A percentile compares a stretch with the other conserved stretches of the same genome.
These are phyloP conservation scores for Anastatica hierochuntica DNA, from an alignment of 345 rosid species.

Conservation along the genomic window DNA sequence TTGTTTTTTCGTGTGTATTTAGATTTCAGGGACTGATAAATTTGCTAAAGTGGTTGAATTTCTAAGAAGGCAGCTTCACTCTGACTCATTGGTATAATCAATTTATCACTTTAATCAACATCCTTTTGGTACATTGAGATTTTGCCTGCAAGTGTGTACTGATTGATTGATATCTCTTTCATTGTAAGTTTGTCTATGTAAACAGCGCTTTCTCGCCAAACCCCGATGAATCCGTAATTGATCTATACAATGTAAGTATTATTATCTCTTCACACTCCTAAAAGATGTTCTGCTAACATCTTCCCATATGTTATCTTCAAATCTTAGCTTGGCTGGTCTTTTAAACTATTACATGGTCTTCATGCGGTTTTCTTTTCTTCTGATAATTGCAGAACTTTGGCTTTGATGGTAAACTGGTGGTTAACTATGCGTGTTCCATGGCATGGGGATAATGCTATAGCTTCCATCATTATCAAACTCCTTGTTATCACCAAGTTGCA, in stretches of 20 bases:
- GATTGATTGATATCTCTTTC: background rate
- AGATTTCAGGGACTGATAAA: constrained; percentile 72
- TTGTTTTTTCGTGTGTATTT: background rate
- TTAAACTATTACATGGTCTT: background rate
- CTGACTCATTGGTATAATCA: constrained; percentile 64
- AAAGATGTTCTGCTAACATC: too few relatives aligned
- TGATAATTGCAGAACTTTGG: constrained; percentile 62
- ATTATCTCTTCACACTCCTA: too few relatives aligned
- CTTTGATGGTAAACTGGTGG: constrained; percentile 78
- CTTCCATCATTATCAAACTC: background rate
- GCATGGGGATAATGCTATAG: constrained; percentile 62
- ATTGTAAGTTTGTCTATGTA: constrained; percentile 65
- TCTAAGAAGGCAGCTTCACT: constrained; percentile 71
- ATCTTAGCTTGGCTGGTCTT: too few relatives aligned
- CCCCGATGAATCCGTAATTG: constrained; percentile 77
- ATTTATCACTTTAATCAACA: too few relatives aligned
- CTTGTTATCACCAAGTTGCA: background rate
- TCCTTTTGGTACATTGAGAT: too few relatives aligned
- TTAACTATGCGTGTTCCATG: constrained; percentile 86
- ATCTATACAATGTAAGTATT: constrained; percentile 73
- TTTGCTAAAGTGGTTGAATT: constrained; percentile 92
- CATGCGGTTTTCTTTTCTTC: background rate
- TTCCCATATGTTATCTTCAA: background rate
- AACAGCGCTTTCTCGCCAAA: constrained; percentile 92
- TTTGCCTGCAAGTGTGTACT: background rate